phyloP scores from a whole-genome alignment of 2,329 filamentous ascomycete genomes.

The Claviceps paspali region DNA sequence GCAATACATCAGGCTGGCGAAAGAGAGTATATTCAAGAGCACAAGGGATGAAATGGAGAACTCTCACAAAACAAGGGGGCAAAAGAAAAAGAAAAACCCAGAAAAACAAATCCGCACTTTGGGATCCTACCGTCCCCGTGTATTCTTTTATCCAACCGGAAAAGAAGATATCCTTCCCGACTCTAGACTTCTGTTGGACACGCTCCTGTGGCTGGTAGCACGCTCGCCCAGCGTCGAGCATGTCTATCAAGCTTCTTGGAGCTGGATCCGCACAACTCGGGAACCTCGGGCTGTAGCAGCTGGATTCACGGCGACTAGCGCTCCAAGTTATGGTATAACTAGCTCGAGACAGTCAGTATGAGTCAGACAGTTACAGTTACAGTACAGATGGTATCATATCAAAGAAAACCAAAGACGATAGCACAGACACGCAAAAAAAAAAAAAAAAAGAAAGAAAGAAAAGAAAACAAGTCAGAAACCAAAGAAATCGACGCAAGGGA shows the following conservation, averaged over 20 bases:
- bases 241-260: constrained; percentile 12
- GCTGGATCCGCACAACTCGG: constrained; percentile 23
- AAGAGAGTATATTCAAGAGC: neutral
- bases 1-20: neutral
- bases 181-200: constrained; percentile 18
- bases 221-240: constrained; percentile 25
- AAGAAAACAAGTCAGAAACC: constrained; percentile 11
- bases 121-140: constrained; percentile 1
- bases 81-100: neutral
- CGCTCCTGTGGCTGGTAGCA: constrained; percentile 28
- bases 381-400: constrained; percentile 10
- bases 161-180: constrained; percentile 14
- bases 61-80: neutral
- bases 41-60: neutral
- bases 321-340: constrained; percentile 51
- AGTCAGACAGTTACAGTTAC: constrained; percentile 16
- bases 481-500: constrained; percentile 26
- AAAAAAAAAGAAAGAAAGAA: constrained; percentile 6
- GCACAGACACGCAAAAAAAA: constrained; percentile 34
- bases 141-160: constrained; percentile 10
- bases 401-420: constrained; percentile 45
- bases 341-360: constrained; percentile 30
- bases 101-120: neutral
- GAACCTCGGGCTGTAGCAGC: constrained; percentile 30
- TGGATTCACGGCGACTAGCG: constrained; percentile 42